Evolutionary conservation across 768 basidiomycete species (phyloP).

Genomic region (Boletus bicolor): DNA sequence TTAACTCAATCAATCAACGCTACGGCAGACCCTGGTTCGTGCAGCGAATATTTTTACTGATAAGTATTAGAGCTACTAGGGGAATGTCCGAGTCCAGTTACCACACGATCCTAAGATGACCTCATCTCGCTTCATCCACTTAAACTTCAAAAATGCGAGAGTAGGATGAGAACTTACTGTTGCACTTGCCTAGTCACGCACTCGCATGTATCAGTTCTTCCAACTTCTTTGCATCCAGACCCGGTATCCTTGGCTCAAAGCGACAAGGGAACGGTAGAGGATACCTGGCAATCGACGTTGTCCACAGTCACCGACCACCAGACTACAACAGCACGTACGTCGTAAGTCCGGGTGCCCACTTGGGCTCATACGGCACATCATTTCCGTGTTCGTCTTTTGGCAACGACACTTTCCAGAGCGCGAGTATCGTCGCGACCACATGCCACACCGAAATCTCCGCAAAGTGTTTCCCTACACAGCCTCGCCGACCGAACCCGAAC

Average conservation of each 20-base stretch:
- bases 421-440: conserved; percentile 16
- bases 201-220: conserved; percentile 7
- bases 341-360: conserved; percentile 14
- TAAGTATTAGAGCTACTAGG: not conserved
- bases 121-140: not conserved
- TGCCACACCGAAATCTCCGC: conserved; percentile 14
- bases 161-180: not conserved
- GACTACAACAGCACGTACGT: conserved; percentile 5
- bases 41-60: not conserved
- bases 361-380: conserved; percentile 6
- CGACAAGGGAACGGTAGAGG: conserved; percentile 15
- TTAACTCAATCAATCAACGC: conserved; percentile 4
- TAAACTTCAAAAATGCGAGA: not conserved
- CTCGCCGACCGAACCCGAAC: conserved; percentile 24
- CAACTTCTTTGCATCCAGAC: conserved; percentile 8
- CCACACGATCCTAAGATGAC: not conserved
- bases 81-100: not conserved
- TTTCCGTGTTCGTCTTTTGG: conserved; percentile 12
- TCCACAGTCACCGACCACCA: not conserved
- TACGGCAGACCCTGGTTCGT: not conserved
- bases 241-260: conserved; percentile 11
- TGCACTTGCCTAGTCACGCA: not conserved
- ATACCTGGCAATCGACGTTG: conserved; percentile 2
- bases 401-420: conserved; percentile 11
- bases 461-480: conserved; percentile 21